Conservation (phyloP, 441 rosid species). For the Euphorbia celastroides region DNA sequence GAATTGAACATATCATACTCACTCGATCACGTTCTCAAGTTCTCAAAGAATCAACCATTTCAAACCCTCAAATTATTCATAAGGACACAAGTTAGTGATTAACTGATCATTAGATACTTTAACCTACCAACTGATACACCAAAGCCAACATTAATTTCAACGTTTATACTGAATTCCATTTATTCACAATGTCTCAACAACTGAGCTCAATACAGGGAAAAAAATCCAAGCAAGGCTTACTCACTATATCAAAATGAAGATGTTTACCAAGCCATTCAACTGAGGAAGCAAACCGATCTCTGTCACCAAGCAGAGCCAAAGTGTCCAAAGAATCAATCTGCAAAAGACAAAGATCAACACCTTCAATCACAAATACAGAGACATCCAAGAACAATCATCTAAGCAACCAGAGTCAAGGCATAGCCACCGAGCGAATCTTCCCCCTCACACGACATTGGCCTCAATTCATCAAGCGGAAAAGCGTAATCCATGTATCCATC, state of each 20-base stretch:
- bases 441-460: slow-evolving; percentile 80
- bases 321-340: slow-evolving; percentile 96
- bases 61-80: neutral
- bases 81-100: neutral
- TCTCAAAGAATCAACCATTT: neutral
- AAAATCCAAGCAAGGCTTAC: slow-evolving; percentile 30
- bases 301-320: slow-evolving; percentile 84
- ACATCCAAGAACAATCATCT: neutral
- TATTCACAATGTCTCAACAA: slow-evolving; percentile 5
- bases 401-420: slow-evolving; percentile 81
- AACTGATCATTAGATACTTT: neutral
- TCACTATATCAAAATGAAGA: slow-evolving; percentile 96
- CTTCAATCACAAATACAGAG: neutral
- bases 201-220: slow-evolving; percentile 8
- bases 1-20: too few species aligned
- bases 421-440: slow-evolving; percentile 96
- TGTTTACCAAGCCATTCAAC: slow-evolving; percentile 98
- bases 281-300: slow-evolving; percentile 63
- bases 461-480: slow-evolving; percentile 91
- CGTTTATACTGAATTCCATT: neutral
- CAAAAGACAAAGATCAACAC: slow-evolving; percentile 16
- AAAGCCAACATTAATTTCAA: slow-evolving; percentile 2
- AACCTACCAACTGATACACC: neutral
- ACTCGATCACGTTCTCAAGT: too few species aligned
- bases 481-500: slow-evolving; percentile 96